Conservation (phyloP, 129 eudicot species). For the Flaveria linearis region DNA sequence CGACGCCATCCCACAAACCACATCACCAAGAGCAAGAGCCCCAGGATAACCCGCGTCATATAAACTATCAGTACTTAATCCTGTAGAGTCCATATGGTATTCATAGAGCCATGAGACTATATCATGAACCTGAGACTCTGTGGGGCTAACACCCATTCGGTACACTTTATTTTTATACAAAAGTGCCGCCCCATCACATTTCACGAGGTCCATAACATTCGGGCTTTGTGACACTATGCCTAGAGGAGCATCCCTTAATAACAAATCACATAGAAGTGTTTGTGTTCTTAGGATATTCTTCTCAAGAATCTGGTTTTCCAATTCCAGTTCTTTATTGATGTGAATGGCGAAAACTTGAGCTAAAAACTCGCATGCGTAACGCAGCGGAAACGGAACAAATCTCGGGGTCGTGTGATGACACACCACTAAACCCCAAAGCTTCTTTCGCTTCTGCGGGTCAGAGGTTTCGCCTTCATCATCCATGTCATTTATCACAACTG, state of each 20-base stretch:
- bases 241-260: conserved; percentile 79
- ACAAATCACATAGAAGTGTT: conserved; percentile 81
- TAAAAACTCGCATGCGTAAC: conserved; percentile 93
- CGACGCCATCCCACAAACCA: conserved; percentile 91
- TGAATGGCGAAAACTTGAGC: conserved; percentile 94
- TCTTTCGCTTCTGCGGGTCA: conserved; percentile 60
- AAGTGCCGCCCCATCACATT: conserved; percentile 86
- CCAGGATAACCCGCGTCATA: conserved; percentile 93
- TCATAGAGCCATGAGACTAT: conserved; percentile 78
- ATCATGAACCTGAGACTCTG: conserved; percentile 62
- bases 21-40: conserved; percentile 78
- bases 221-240: conserved; percentile 89
- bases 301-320: conserved; percentile 77
- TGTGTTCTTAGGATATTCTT: conserved; percentile 90
- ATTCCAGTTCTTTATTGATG: conserved; percentile 77
- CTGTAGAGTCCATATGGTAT: conserved; percentile 85
- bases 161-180: conserved; percentile 56
- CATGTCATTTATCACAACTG: conserved; percentile 80
- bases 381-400: conserved; percentile 86
- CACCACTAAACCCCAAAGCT: conserved; percentile 93
- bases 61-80: conserved; percentile 91
- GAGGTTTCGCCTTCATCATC: conserved; percentile 60
- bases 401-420: conserved; percentile 91
- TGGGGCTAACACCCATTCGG: conserved; percentile 68
- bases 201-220: conserved; percentile 87